phyloP scores from a whole-genome alignment of 2,329 filamentous ascomycete genomes.

The Onygena corvina region DNA sequence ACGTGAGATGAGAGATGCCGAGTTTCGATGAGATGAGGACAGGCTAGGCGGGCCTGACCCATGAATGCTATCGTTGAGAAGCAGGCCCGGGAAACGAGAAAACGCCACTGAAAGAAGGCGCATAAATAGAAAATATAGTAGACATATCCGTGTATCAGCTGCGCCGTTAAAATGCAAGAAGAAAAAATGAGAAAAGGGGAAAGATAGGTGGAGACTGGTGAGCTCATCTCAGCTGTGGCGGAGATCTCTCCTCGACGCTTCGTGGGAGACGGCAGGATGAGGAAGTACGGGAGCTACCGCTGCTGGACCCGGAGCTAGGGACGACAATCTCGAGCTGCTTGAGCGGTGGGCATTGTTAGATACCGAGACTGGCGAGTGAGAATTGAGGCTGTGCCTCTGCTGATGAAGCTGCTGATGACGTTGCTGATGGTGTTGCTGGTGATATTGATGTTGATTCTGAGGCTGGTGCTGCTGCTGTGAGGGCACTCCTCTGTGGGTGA shows the following conservation, averaged over 20 bases:
- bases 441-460: no score
- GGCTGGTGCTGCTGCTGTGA: background rate
- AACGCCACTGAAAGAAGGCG: background rate
- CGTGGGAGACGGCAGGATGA: background rate
- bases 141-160: background rate
- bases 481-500: slow-evolving; percentile 5
- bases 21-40: no score
- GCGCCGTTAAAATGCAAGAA: slow-evolving; percentile 6
- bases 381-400: no score
- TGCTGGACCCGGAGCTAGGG: background rate
- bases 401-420: no score
- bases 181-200: background rate
- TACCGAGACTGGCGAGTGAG: no score
- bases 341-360: background rate
- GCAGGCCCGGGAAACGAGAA: background rate
- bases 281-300: background rate
- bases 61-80: slow-evolving; percentile 1
- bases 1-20: background rate
- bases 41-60: no score
- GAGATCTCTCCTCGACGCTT: slow-evolving; percentile 2
- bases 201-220: background rate
- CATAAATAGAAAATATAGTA: background rate
- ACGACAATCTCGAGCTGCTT: background rate
- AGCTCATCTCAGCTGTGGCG: background rate
- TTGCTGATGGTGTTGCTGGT: no score